Evolutionary conservation across 306 rosid genomes (phyloP), one percentile per base, ranked within the genome.

Genomic region (Elaeagnus macrophylla): DNA sequence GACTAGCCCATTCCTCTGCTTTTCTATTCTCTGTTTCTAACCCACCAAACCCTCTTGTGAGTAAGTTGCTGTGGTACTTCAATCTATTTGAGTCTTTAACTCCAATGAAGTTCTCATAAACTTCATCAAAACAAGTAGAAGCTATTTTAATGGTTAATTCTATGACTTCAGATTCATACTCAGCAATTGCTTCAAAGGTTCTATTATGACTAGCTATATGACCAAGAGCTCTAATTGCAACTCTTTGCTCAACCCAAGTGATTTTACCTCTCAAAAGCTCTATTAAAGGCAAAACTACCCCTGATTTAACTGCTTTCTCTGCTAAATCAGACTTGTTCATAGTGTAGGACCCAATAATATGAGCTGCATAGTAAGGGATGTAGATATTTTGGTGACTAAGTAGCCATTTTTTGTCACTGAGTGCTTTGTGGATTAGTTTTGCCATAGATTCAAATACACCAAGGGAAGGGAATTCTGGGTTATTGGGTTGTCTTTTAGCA

Each of bases 231-330:
- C 86, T 71, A 65, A 77, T 66, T 6, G 86, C 94, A 37, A 79
- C 94, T 68, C 89, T 71, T 53, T 81, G 75, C 71, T 85, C 94
- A 15, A 85, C 82, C 94, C 94, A 79, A 45, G 75, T 85, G 51
- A 79, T 62, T 61, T 72, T 77, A 14, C 89, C 94, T 70, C 67
- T 72, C 49, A 81, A 66, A 44, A 85, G 76, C 55, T 79, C 77
- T 50, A 81, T 54, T 6, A 85, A 39, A 0, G 94, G 77, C 39
- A 35, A 49, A 64, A 85, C 53, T 35, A 77, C 89, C 9, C 74
- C 73, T 8, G 86, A 77, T 53, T 79, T 67, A 12, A 68, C 66
- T 8, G 84, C 82, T 37, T 65, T 77, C 6, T 71, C 56, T 0
- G 86, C 84, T 54, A 81, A 79, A 20, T 65, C 58, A 44, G 68